Percentiles rank a stretch among this genome's conserved stretches.
phyloP scores from a whole-genome alignment of 2,329 filamentous ascomycete species.

The Pyrenochaeta sp. region DNA sequence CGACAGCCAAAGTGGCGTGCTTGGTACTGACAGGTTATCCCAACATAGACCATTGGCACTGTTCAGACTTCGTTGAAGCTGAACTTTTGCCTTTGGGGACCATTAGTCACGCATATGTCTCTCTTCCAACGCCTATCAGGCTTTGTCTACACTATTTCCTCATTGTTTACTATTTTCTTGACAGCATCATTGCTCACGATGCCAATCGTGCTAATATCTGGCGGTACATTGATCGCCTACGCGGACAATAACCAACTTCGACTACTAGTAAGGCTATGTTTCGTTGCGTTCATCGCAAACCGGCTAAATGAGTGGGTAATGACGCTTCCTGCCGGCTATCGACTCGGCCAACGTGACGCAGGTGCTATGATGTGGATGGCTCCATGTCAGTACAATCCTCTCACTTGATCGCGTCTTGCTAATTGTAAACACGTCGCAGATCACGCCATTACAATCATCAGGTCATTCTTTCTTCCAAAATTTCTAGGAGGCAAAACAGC shows the following conservation, averaged over 20 bases:
- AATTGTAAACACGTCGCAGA: background rate
- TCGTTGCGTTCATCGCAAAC: conserved; percentile 6
- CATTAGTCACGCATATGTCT: conserved; percentile 13
- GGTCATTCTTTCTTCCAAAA: conserved; percentile 11
- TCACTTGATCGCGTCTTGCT: background rate
- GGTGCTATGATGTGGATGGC: conserved; percentile 14
- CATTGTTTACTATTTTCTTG: conserved; percentile 10
- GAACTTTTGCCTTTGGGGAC: conserved; percentile 26
- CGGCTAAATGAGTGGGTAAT: conserved; percentile 11
- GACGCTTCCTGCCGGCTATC: conserved; percentile 12
- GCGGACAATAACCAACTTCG: conserved; percentile 8
- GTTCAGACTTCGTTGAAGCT: conserved; percentile 27
- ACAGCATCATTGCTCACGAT: conserved; percentile 12
- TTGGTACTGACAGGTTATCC: background rate
- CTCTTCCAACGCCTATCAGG: conserved; percentile 14
- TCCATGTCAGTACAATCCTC: conserved; percentile 6
- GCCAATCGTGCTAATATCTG: conserved; percentile 10
- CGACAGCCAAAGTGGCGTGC: background rate
- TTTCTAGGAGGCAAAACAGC: conserved; percentile 13
- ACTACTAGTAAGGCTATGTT: conserved; percentile 6
- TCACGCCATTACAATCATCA: conserved; percentile 12
- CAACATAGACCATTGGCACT: conserved; percentile 22
- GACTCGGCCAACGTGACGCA: conserved; percentile 10
- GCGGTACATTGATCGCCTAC: conserved; percentile 10
- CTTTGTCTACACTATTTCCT: conserved; percentile 13